Evolutionary conservation across 495 filamentous ascomycete species (phyloP).

Genomic region (Achaetomiella virescens): DNA sequence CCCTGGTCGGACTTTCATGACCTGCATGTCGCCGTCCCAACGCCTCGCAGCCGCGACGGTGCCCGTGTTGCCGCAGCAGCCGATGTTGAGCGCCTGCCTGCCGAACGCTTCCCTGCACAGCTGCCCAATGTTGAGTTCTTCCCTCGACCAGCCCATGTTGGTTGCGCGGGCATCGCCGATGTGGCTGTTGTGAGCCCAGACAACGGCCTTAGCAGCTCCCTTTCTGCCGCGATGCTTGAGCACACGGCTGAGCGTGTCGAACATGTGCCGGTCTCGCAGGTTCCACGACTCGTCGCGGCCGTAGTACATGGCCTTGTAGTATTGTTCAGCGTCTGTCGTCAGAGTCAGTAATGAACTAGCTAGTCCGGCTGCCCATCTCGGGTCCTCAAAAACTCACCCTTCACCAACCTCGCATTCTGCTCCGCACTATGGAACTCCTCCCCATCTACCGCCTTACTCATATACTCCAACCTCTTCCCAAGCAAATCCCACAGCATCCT

Average conservation of each 20-base stretch:
- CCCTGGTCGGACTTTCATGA: constrained; percentile 38
- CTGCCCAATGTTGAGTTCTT: constrained; percentile 53
- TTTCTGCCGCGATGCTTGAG: constrained; percentile 36
- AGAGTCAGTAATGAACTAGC: too few relatives aligned
- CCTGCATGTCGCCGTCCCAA: constrained; percentile 53
- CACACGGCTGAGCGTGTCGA: constrained; percentile 46
- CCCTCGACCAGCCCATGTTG: constrained; percentile 45
- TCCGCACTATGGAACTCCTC: constrained; percentile 50
- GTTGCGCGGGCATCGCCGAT: constrained; percentile 54
- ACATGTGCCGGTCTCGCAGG: constrained; percentile 54
- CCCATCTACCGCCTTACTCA: constrained; percentile 29
- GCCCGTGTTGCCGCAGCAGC: constrained; percentile 49
- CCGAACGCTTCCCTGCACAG: constrained; percentile 48
- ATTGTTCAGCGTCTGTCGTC: constrained; percentile 45
- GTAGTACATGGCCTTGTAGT: constrained; percentile 57
- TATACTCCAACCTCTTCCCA: constrained; percentile 41
- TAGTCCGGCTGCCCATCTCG: too few relatives aligned
- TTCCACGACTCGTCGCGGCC: constrained; percentile 52
- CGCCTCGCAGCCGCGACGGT: constrained; percentile 52
- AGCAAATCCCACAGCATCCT: constrained; percentile 44
- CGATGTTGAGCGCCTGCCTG: constrained; percentile 43
- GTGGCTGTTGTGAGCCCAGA: constrained; percentile 59
- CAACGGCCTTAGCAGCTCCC: constrained; percentile 42
- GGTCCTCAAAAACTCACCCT: constrained; percentile 22
- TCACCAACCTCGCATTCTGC: constrained; percentile 51